Percentiles rank a stretch among this genome's conserved stretches.
These are phyloP conservation scores for Fusarium ambrosium DNA, from an alignment of 2,329 filamentous ascomycete species.

Conservation along the genomic window DNA sequence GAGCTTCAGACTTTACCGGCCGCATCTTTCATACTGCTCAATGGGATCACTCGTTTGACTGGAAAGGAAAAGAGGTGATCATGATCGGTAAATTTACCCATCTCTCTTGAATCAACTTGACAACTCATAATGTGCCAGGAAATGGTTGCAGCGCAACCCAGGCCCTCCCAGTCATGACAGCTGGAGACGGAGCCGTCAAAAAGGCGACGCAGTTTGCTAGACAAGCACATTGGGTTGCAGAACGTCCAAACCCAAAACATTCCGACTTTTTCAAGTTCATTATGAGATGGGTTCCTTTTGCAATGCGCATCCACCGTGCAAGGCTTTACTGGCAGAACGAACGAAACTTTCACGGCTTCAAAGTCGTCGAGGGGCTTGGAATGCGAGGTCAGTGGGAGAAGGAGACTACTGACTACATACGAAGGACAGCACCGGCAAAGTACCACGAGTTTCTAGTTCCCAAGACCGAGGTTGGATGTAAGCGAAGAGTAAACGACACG, in stretches of 20 bases:
- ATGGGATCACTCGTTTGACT: constrained; percentile 47
- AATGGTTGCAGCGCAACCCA: constrained; percentile 49
- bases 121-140: constrained; percentile 4
- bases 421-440: constrained; percentile 40
- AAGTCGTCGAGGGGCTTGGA: constrained; percentile 18
- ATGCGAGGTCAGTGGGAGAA: constrained; percentile 33
- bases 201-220: constrained; percentile 63
- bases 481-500: constrained; percentile 53
- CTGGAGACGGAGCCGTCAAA: constrained; percentile 46
- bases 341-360: constrained; percentile 42
- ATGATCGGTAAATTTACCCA: constrained; percentile 32
- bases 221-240: constrained; percentile 62
- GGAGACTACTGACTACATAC: constrained; percentile 46
- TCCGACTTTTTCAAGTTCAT: constrained; percentile 40
- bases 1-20: constrained; percentile 36
- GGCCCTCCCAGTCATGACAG: constrained; percentile 41
- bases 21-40: constrained; percentile 43
- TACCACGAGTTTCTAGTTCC: constrained; percentile 51
- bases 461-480: constrained; percentile 52
- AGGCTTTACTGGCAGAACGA: constrained; percentile 41
- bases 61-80: constrained; percentile 40
- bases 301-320: constrained; percentile 38
- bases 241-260: constrained; percentile 42
- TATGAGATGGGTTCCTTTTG: constrained; percentile 44
- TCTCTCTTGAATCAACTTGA: rapidly evolving